Evolutionary conservation across 83 land plant species (phyloP).

Genomic region (Picea engelmannii): DNA sequence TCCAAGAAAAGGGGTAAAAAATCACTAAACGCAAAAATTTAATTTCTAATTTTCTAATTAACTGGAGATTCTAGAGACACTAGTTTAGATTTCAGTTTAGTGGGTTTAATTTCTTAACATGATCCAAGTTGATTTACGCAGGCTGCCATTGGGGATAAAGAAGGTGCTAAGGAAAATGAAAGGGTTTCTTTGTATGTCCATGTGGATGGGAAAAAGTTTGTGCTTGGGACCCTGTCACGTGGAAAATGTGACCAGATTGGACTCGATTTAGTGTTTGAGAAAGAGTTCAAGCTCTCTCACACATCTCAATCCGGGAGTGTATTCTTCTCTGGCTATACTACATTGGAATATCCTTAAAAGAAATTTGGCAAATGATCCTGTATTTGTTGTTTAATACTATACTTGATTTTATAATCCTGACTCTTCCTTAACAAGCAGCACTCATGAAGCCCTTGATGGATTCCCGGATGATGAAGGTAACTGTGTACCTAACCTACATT

Average conservation of each 20-base stretch:
- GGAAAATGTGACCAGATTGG: slow-evolving; percentile 57
- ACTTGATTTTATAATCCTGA: not conserved
- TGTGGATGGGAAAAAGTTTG: slow-evolving; percentile 39
- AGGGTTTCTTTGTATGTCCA: slow-evolving; percentile 36
- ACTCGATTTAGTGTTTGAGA: slow-evolving; percentile 65
- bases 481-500: not conserved
- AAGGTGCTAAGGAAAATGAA: slow-evolving; percentile 45
- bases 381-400: not conserved
- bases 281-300: slow-evolving; percentile 73
- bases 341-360: slow-evolving; percentile 35
- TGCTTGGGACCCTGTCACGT: slow-evolving; percentile 59
- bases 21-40: too few species aligned
- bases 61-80: too few species aligned
- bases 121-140: slow-evolving; percentile 7
- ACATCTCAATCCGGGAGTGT: slow-evolving; percentile 63
- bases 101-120: too few species aligned
- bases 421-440: not conserved
- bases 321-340: slow-evolving; percentile 58
- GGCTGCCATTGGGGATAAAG: slow-evolving; percentile 60
- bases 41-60: too few species aligned
- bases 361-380: not conserved
- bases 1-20: too few species aligned
- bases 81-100: too few species aligned
- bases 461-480: not conserved
- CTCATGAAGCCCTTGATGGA: not conserved